Base-by-base conservation (phyloP, 192 early-diverging fungal species). In the Kappamyces sp. region DNA sequence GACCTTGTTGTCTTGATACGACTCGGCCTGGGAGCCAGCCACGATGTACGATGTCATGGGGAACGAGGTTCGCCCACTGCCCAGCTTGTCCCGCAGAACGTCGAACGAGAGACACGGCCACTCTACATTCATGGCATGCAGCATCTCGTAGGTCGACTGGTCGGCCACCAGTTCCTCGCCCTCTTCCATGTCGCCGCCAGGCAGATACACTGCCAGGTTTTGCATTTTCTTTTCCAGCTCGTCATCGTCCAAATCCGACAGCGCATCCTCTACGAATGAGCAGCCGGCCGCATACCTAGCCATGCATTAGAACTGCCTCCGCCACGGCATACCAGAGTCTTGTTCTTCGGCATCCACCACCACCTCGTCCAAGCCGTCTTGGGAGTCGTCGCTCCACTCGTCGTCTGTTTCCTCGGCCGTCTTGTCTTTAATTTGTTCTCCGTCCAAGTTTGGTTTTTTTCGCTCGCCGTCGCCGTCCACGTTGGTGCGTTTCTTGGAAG, bases 61-160 rank as follows among this genome's bases (percentile, higher is more conserved):
- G 68, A 90, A 99, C 69, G 75, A 80, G 39, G 78, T 85, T 52
- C 94, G 75, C 54, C 81, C 80, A 31, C 70, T 72, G 4, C 93
- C 96, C 37, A 96, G 71, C 39, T 83, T 84, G 67, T 97, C 93
- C 15, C 83, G 77, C 48, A 99, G 73, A 63, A 99, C 79, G 67
- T 99, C 96, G 61, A 99, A 99, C 68, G 87, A 91, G 47, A 99
- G 80, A 66, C 93, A 96, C 32, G 96, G 96, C 90, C 93, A 94
- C 66, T 92, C 83, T 33, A 90, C 88, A 45, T 88, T 77, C 79
- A 99, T 80, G 22, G 77, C 76, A 74, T 99, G 94, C 54, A 99
- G 83, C 96, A 99, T 96, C 59, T 91, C 89, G 73, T 99, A 99
- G 0, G 89, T 88, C 11, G 82, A 86, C 61, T 90, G 87, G 80